Base-by-base conservation (phyloP, 2,329 filamentous ascomycete genomes). In the Huntiella moniliformis region DNA sequence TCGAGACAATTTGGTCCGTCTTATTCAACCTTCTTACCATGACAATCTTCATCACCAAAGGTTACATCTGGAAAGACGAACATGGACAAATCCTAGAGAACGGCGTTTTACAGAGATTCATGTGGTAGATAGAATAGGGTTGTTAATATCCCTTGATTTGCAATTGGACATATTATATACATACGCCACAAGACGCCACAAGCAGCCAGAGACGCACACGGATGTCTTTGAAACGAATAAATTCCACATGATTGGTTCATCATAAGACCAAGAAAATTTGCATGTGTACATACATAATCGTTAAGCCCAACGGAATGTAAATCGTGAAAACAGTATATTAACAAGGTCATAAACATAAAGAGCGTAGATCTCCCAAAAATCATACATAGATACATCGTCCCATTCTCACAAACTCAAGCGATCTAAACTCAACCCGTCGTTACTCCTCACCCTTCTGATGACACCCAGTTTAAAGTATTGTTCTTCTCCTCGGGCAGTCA, bases 401-500 rank as follows among this genome's bases (percentile, higher is more conserved):
- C 28, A 33, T 17, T n/a, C 35, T 74, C 65, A 86, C 62, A 87
- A 66, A 56, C 81, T 86, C 59, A 87, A 60, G 46, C 79, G 71
- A 62, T 87, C 82, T 48, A 85, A 61, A 54, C 81, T 86, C 54
- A 86, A 60, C 37, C 81, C 70, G 57, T 86, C 82, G 46, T 79
- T 77, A 58, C 82, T 87, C 56, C 75, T 67, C 48, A 82, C 75
- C 46, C 80, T 65, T 57, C 77, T 73, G 42, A 87, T 75, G 52
- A 87, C 81, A 38, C 80, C 81, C 38, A 87, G 63, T 63, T 84
- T 84, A 60, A 86, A 87, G 63, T 84, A 86, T 55, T 74, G 73
- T 58, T 87, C 82, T 56, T 87, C 82, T n/a, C 82, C 82, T 1
- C 64, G 70, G 1, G 81, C 79, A 22, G 81, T 86, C 56, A 79